Base-by-base conservation (phyloP, 805 yeast species). In the Hanseniaspora vineae region DNA sequence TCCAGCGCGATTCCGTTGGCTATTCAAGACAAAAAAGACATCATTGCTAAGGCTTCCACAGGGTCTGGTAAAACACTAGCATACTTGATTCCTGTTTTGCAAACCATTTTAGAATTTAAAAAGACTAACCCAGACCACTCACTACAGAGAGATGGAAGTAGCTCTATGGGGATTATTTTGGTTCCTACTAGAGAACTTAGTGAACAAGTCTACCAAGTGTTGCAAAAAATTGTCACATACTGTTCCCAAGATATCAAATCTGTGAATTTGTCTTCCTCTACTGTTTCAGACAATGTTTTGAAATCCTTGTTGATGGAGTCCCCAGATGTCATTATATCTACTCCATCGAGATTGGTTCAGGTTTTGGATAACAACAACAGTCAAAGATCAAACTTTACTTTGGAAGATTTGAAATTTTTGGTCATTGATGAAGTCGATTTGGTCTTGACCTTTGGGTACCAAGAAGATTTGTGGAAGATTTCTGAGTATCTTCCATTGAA, bases 1-100 rank as follows among this genome's bases (percentile, higher is more conserved):
- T 76, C 94, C 9, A 81, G 80, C 59, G 84, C 96, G n/a, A 86
- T 92, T 50, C 96, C 95, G 42, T 68, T 92, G 45, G 96, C 98
- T 1, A 66, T 92, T 46, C 84, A 86, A 53, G 92, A 90, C 55
- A 84, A 82, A 60, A 81, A 88, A 67, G 97, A 90, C 62, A 83
- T 90, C 53, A 82, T 90, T 44, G 97, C 97, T 37, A 81, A 84
- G 60, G 96, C 97, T 6, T 79, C 86, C 23, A 90, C 98, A 0
- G 98, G 98, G 3, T 84, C 96, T 9, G 97, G 97, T 54, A 90
- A 90, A 65, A 90, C 97, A 0, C 84, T 86, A 11, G 95, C 97
- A 1, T 90, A 90, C 61, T 66, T 82, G 52, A 75, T 90, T 44
- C 98, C 98, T 6, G 81, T 92, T 15, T 64, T 92, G 39, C 95